phyloP scores from a whole-genome alignment of 2,329 filamentous ascomycete species.

The Penicillium oxalicum region DNA sequence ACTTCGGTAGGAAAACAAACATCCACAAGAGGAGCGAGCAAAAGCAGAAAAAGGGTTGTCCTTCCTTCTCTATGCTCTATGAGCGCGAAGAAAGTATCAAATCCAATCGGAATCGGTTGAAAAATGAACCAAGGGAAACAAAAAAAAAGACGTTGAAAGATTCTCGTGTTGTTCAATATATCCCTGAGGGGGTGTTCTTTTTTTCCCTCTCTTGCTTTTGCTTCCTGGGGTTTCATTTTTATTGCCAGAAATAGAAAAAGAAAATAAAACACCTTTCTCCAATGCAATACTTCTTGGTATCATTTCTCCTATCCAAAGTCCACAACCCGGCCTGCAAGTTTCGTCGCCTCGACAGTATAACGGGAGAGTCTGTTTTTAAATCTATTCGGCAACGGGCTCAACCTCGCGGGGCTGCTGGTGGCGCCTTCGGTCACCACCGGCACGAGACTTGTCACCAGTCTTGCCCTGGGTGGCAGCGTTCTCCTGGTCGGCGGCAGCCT shows the following conservation, averaged over 20 bases:
- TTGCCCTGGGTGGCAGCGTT: conserved; percentile 21
- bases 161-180: conserved; percentile 6
- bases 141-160: conserved; percentile 16
- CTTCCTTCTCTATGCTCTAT: conserved; percentile 18
- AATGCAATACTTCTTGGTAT: conserved; percentile 12
- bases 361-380: not conserved
- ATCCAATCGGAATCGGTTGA: too few species aligned
- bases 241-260: too few species aligned
- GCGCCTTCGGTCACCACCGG: conserved; percentile 30
- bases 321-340: not conserved
- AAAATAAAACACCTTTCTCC: conserved; percentile 17
- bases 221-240: conserved; percentile 10
- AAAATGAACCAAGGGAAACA: not conserved
- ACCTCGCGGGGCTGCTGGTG: conserved; percentile 33
- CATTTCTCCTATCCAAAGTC: not conserved
- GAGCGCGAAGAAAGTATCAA: conserved; percentile 13
- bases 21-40: too few species aligned
- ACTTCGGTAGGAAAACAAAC: too few species aligned
- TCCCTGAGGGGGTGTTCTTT: too few species aligned
- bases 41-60: too few species aligned
- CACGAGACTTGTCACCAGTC: conserved; percentile 25
- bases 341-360: not conserved
- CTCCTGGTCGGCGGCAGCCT: conserved; percentile 51
- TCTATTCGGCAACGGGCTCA: conserved; percentile 28
- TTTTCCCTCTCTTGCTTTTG: conserved; percentile 1